These are phyloP conservation scores for Fusarium subglutinans DNA, from an alignment of 2,329 filamentous ascomycete genomes.

Conservation along the genomic window DNA sequence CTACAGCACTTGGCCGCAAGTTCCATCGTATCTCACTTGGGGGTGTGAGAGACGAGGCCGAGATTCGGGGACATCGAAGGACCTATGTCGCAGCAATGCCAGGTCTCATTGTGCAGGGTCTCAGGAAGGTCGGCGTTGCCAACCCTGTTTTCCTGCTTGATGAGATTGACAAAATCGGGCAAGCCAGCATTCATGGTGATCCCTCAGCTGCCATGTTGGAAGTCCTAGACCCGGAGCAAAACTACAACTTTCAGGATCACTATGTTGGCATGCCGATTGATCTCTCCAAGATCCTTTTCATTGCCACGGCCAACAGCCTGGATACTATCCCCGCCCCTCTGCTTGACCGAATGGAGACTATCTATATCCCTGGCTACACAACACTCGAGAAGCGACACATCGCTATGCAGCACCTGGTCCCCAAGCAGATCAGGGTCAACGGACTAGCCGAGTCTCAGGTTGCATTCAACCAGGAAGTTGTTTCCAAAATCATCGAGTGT, in stretches of 20 bases:
- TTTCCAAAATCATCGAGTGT: slow-evolving; percentile 94
- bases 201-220: slow-evolving; percentile 98
- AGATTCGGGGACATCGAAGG: slow-evolving; percentile 92
- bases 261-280: slow-evolving; percentile 97
- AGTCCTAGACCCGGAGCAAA: slow-evolving; percentile 96
- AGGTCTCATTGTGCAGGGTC: slow-evolving; percentile 88
- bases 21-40: slow-evolving; percentile 98
- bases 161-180: slow-evolving; percentile 97
- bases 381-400: slow-evolving; percentile 97
- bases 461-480: slow-evolving; percentile 79
- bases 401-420: slow-evolving; percentile 89
- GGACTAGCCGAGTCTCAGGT: slow-evolving; percentile 82
- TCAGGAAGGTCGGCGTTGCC: slow-evolving; percentile 94
- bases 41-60: slow-evolving; percentile 94
- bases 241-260: slow-evolving; percentile 93
- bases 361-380: slow-evolving; percentile 92
- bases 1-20: slow-evolving; percentile 89
- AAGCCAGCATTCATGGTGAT: slow-evolving; percentile 91
- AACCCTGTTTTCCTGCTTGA: slow-evolving; percentile 97
- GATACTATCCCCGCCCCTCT: slow-evolving; percentile 96
- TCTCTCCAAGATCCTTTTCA: slow-evolving; percentile 95
- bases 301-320: slow-evolving; percentile 93
- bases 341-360: slow-evolving; percentile 96
- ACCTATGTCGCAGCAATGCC: slow-evolving; percentile 99
- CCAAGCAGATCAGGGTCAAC: slow-evolving; percentile 93